Evolutionary conservation across 1,139 yeast genomes (phyloP).

Genomic region (Ashbya aceris): DNA sequence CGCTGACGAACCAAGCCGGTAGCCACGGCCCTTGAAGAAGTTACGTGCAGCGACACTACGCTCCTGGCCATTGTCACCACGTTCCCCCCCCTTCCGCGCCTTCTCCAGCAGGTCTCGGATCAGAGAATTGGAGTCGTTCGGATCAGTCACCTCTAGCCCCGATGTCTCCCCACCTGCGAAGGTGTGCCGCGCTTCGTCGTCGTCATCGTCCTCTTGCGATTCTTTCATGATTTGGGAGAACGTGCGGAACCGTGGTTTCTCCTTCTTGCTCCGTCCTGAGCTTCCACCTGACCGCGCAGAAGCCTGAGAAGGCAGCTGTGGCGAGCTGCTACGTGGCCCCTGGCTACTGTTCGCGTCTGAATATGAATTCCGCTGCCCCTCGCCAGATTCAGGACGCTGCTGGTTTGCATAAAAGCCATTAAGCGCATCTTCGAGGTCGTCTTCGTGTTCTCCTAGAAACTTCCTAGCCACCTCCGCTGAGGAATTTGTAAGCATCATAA

Average conservation of each 20-base stretch:
- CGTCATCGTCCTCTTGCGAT: conserved; percentile 31
- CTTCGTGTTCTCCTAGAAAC: conserved; percentile 32
- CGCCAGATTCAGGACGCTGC: neutral
- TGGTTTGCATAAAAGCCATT: conserved; percentile 26
- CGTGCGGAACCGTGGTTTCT: conserved; percentile 36
- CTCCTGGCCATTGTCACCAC: conserved; percentile 33
- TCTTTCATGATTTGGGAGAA: conserved; percentile 43
- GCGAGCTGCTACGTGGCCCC: neutral
- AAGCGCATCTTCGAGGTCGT: conserved; percentile 27
- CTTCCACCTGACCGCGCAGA: neutral
- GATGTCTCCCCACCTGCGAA: conserved; percentile 94
- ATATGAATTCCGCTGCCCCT: neutral
- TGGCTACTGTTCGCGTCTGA: conserved; percentile 2
- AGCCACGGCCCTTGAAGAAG: conserved; percentile 63
- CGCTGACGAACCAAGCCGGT: conserved; percentile 51
- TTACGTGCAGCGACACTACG: conserved; percentile 24
- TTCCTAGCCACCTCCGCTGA: conserved; percentile 38
- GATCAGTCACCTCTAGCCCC: conserved; percentile 88
- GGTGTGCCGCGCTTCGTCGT: conserved; percentile 54
- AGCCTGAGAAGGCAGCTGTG: conserved; percentile 1
- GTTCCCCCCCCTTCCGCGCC: conserved; percentile 43
- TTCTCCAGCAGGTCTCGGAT: conserved; percentile 52
- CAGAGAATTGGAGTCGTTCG: conserved; percentile 47
- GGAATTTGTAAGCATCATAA: conserved; percentile 41
- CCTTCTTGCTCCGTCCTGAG: conserved; percentile 6